Conservation (phyloP, 805 yeast genomes). For the Cyberlindnera euphorbiae region DNA sequence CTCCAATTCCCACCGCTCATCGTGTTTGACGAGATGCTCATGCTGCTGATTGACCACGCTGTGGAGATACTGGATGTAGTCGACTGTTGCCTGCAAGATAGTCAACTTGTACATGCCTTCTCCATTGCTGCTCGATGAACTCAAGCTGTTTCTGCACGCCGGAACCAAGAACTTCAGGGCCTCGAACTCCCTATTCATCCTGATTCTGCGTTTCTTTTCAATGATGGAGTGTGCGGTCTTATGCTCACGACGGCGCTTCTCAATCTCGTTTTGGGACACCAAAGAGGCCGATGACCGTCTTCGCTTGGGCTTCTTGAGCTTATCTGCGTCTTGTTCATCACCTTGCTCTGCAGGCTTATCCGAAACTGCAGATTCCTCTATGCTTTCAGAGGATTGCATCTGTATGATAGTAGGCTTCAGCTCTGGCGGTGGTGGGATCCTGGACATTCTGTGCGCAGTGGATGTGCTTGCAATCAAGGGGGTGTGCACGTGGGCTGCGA, state of each 20-base stretch:
- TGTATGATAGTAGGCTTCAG: conserved; percentile 43
- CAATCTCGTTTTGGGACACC: conserved; percentile 28
- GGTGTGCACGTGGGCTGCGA: too few species aligned
- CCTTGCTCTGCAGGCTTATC: conserved; percentile 4
- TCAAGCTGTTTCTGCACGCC: conserved; percentile 52
- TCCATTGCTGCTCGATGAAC: conserved; percentile 25
- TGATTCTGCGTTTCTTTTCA: conserved; percentile 72
- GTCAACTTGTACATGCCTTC: conserved; percentile 79
- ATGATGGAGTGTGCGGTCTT: conserved; percentile 69
- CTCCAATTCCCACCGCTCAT: conserved; percentile 16
- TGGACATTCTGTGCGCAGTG: too few species aligned
- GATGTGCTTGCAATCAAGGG: too few species aligned
- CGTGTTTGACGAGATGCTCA: conserved; percentile 32
- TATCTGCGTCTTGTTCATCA: neutral
- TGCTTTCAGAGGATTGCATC: conserved; percentile 27
- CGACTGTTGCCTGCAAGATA: conserved; percentile 77
- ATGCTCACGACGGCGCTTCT: conserved; percentile 41
- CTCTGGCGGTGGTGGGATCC: conserved; percentile 44
- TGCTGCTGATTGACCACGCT: conserved; percentile 49
- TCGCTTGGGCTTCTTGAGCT: conserved; percentile 15
- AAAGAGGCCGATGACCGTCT: conserved; percentile 24
- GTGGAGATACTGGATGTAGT: conserved; percentile 69
- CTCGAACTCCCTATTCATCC: conserved; percentile 79
- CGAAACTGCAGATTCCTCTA: conserved; percentile 5
- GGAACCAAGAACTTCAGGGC: conserved; percentile 75